Conservation (phyloP, 78 protist genomes). For the Dictyostelium citrinum region DNA sequence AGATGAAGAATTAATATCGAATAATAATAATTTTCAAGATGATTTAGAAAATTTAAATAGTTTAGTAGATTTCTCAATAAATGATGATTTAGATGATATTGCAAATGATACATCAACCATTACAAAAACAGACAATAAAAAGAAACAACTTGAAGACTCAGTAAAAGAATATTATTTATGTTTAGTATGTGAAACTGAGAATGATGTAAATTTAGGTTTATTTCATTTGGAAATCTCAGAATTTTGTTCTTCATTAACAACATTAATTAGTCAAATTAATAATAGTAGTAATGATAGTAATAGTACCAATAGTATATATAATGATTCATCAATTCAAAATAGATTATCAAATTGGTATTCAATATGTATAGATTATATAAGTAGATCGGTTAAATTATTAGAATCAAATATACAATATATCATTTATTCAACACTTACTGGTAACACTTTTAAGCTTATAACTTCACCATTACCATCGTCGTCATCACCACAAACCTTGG, state of each 20-base stretch:
- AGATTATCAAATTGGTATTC: slow-evolving; percentile 49
- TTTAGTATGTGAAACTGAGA: slow-evolving; percentile 47
- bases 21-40: neutral
- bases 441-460: slow-evolving; percentile 1
- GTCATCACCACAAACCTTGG: neutral
- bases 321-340: neutral
- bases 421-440: slow-evolving; percentile 17
- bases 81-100: slow-evolving; percentile 11
- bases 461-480: neutral
- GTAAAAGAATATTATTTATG: slow-evolving; percentile 47
- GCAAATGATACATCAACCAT: neutral
- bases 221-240: slow-evolving; percentile 47
- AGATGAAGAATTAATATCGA: neutral
- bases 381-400: slow-evolving; percentile 34
- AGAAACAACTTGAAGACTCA: neutral
- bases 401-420: slow-evolving; percentile 1
- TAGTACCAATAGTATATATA: neutral
- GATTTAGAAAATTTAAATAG: neutral
- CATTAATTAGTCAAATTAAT: neutral
- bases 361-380: slow-evolving; percentile 43
- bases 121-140: neutral
- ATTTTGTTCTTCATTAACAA: slow-evolving; percentile 6
- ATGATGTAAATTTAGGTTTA: slow-evolving; percentile 25
- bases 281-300: neutral
- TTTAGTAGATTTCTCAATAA: neutral